These are phyloP conservation scores for Filobasidium uniguttulatum DNA, from an alignment of 1,284 basidiomycete species.

Conservation along the genomic window DNA sequence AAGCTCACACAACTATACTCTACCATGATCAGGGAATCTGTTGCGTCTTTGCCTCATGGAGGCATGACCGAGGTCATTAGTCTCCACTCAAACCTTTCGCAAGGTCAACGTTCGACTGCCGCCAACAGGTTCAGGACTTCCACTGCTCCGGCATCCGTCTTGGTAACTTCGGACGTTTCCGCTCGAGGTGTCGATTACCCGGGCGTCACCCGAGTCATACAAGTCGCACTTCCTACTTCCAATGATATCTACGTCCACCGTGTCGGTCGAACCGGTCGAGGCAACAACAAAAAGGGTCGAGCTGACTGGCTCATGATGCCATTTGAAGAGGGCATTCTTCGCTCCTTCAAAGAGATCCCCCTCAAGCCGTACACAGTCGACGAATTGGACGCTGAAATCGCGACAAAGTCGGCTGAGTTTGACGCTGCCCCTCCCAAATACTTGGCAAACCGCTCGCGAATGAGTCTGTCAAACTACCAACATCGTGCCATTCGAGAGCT, in stretches of 20 bases:
- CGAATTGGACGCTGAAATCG: conserved; percentile 45
- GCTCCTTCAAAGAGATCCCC: conserved; percentile 55
- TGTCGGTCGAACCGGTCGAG: conserved; percentile 80
- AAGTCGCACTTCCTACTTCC: conserved; percentile 63
- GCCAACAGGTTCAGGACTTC: conserved; percentile 57
- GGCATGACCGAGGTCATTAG: conserved; percentile 52
- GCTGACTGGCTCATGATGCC: conserved; percentile 77
- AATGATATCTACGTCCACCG: conserved; percentile 80
- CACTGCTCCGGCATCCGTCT: conserved; percentile 48
- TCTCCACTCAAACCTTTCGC: conserved; percentile 71
- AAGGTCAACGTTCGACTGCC: conserved; percentile 50
- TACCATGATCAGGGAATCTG: conserved; percentile 48
- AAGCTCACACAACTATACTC: conserved; percentile 68
- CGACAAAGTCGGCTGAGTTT: too few relatives aligned
- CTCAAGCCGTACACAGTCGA: conserved; percentile 48
- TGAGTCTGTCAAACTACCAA: too few relatives aligned
- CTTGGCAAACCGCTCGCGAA: too few relatives aligned
- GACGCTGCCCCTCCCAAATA: too few relatives aligned
- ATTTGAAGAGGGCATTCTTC: conserved; percentile 65
- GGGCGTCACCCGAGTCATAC: conserved; percentile 81
- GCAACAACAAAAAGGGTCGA: conserved; percentile 50
- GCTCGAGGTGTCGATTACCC: conserved; percentile 85
- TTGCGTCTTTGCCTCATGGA: conserved; percentile 42
- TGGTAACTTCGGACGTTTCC: conserved; percentile 80
- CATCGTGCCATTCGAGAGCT: too few relatives aligned